Percentiles rank a stretch among this genome's conserved stretches.
These are phyloP conservation scores for Adansonia rubrostipa DNA, from an alignment of 441 rosid genomes.

Conservation along the genomic window DNA sequence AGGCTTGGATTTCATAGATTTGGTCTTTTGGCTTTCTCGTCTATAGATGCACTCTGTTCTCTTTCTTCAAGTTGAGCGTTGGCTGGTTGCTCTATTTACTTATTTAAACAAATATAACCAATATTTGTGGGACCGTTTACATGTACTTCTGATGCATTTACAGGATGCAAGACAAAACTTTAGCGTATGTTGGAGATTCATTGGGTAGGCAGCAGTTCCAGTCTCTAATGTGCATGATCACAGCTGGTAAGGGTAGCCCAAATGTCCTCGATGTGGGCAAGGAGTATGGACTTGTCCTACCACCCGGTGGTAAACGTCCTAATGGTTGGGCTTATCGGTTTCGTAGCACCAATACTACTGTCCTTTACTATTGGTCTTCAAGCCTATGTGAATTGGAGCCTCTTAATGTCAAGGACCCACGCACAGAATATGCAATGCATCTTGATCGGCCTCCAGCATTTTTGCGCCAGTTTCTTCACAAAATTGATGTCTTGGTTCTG, in stretches of 20 bases:
- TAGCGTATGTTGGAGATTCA: constrained; percentile 97
- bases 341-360: constrained; percentile 73
- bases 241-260: constrained; percentile 58
- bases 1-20: neutral
- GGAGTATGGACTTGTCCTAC: constrained; percentile 66
- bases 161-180: constrained; percentile 84
- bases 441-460: constrained; percentile 92
- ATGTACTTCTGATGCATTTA: constrained; percentile 24
- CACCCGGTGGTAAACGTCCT: constrained; percentile 64
- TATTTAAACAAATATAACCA: constrained; percentile 16
- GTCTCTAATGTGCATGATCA: constrained; percentile 92
- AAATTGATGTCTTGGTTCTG: constrained; percentile 72
- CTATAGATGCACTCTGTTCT: constrained; percentile 16
- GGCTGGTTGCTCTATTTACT: neutral
- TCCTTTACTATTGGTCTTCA: constrained; percentile 88
- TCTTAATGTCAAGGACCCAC: constrained; percentile 50
- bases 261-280: constrained; percentile 73
- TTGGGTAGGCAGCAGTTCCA: constrained; percentile 91
- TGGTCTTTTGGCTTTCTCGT: constrained; percentile 7
- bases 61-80: neutral
- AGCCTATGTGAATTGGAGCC: constrained; percentile 77
- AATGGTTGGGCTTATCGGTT: constrained; percentile 87
- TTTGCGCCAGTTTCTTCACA: constrained; percentile 57
- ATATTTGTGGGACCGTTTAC: constrained; percentile 24
- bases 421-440: constrained; percentile 82